Conservation (phyloP, 139 green algal genomes). For the Asterochloris erici region DNA sequence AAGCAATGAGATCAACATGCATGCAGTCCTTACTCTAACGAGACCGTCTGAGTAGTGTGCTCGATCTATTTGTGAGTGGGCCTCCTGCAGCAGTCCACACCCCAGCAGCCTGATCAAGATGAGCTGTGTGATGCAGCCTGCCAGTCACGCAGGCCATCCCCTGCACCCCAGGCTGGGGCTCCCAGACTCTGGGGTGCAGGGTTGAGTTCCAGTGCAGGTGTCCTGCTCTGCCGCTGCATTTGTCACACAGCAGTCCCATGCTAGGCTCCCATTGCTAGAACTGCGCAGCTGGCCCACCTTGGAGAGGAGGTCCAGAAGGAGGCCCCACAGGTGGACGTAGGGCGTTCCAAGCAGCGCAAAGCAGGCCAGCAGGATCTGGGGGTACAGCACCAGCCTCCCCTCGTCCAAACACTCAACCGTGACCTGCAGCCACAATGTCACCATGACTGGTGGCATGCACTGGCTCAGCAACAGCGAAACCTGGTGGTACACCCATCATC, state of each 20-base stretch:
- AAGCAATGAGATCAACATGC: neutral
- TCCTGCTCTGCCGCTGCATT: neutral
- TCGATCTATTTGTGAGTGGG: neutral
- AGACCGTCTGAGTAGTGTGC: neutral
- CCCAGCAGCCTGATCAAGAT: neutral
- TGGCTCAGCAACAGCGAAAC: neutral
- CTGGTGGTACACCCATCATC: no score
- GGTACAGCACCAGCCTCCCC: slow-evolving; percentile 76
- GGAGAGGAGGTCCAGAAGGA: slow-evolving; percentile 56
- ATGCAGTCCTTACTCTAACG: neutral
- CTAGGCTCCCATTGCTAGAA: neutral
- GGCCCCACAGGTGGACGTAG: slow-evolving; percentile 70
- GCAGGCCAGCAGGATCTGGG: slow-evolving; percentile 74
- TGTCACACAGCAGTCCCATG: no score
- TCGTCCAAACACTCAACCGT: slow-evolving; percentile 53
- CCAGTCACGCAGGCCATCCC: neutral
- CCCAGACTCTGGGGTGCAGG: neutral
- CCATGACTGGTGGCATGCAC: neutral
- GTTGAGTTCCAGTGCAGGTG: neutral
- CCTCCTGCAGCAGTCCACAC: neutral
- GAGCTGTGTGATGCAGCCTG: neutral
- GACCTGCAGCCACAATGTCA: slow-evolving; percentile 5
- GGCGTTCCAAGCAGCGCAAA: slow-evolving; percentile 69
- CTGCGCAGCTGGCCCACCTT: slow-evolving; percentile 13
- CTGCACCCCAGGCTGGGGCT: no score